phyloP scores from a whole-genome alignment of 108 stramenopile species.

The Cyclotella cryptica region DNA sequence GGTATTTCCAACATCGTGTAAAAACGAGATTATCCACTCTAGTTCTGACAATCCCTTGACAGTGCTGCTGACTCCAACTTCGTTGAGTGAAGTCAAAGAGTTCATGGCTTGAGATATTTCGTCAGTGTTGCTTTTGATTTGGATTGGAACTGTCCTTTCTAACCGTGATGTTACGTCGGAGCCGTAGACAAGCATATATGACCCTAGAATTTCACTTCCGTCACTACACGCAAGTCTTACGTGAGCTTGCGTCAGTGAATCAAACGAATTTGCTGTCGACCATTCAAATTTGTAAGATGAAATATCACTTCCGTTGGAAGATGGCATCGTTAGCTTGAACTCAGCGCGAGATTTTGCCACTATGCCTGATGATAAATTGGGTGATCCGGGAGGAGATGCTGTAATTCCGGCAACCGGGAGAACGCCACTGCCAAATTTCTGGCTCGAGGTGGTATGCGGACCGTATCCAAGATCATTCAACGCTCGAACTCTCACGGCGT shows the following conservation, averaged over 20 bases:
- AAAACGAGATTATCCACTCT: conserved; percentile 36
- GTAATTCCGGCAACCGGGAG: conserved; percentile 28
- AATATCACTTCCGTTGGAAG: conserved; percentile 42
- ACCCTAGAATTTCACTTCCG: conserved; percentile 35
- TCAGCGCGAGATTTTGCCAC: conserved; percentile 47
- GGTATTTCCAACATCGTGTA: conserved; percentile 26
- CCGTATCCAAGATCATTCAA: conserved; percentile 55
- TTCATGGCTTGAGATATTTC: conserved; percentile 29
- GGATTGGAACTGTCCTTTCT: conserved; percentile 28
- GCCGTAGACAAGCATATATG: conserved; percentile 35
- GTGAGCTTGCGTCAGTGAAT: conserved; percentile 11
- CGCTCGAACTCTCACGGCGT: conserved; percentile 50
- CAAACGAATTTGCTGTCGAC: conserved; percentile 50
- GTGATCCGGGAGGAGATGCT: conserved; percentile 35
- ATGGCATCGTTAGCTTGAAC: conserved; percentile 39
- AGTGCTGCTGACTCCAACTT: conserved; percentile 24
- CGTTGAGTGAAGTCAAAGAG: conserved; percentile 22
- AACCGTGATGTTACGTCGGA: conserved; percentile 9
- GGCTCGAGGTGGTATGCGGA: conserved; percentile 38
- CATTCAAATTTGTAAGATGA: conserved; percentile 64
- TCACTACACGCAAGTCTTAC: conserved; percentile 38
- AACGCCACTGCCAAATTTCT: conserved; percentile 35
- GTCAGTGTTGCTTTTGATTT: conserved; percentile 25
- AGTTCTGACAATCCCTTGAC: conserved; percentile 22
- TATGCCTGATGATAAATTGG: conserved; percentile 23